Base-by-base conservation (phyloP, 2,329 filamentous ascomycete species). In the Juglanconis sp. region DNA sequence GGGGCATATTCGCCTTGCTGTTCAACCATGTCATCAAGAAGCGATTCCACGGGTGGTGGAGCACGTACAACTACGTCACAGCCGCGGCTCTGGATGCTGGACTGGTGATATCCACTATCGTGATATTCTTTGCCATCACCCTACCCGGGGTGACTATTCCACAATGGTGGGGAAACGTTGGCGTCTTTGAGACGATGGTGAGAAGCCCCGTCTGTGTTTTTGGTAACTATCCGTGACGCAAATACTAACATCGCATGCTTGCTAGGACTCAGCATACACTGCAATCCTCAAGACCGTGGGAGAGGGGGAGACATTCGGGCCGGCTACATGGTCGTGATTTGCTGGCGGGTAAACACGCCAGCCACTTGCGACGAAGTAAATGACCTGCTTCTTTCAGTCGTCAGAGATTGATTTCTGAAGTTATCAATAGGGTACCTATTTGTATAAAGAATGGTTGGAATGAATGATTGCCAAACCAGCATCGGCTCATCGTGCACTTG, bases 41-140 rank as follows among this genome's bases (percentile, higher is more conserved):
- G 64, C 74, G 76, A 47, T 84, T 74, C 68, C 72, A 74, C n/a
- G 83, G 79, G 0, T 87, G 85, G 85, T 88, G 85, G 85, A 75
- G 77, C 59, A 83, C 80, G 13, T 77, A 77, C 60, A 77, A 76
- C 63, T 77, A 76, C 62, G 67, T 76, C 53, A 76, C 75, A 1
- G 73, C 76, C 0, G 74, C 74, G 0, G 74, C 72, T 0, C 66
- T 77, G 32, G 76, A 78, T 35, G 72, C 71, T 1, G 75, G 75
- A 2, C 69, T 77, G 5, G 69, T 76, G 13, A 64, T 77, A 15
- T 70, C 69, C 13, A 77, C 74, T 1, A 72, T 73, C 34, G 66
- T 75, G 10, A 67, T 74, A 44, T 75, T 74, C 64, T 75, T 75
- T 50, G 71, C 70, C 11, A 72, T 75, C 48, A 73, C 70, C 2